Evolutionary conservation across 768 basidiomycete species (phyloP).

Genomic region (Xerocomus spinulosus): DNA sequence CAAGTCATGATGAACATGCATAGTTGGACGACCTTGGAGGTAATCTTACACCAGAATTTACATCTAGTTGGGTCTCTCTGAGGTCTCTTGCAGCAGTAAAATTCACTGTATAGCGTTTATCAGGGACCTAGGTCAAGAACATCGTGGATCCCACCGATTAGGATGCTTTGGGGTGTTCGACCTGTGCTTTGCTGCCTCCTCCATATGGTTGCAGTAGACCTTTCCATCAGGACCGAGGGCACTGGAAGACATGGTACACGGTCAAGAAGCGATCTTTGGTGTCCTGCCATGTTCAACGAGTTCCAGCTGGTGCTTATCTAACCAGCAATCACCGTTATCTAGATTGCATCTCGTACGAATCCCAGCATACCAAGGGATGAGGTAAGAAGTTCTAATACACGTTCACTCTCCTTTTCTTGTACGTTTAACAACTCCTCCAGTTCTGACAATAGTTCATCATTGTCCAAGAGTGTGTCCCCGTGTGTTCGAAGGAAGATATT

Average conservation of each 20-base stretch:
- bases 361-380: constrained; percentile 70
- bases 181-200: constrained; percentile 29
- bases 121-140: too few relatives aligned
- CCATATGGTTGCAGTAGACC: constrained; percentile 38
- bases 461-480: constrained; percentile 71
- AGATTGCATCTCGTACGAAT: constrained; percentile 70
- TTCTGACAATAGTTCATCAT: constrained; percentile 55
- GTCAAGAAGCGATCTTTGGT: not conserved
- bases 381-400: constrained; percentile 70
- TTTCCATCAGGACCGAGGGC: constrained; percentile 26
- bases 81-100: constrained; percentile 37
- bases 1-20: not conserved
- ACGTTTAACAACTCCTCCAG: constrained; percentile 57
- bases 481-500: constrained; percentile 82
- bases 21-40: not conserved
- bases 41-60: constrained; percentile 38
- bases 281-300: not conserved
- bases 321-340: constrained; percentile 3
- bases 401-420: constrained; percentile 73
- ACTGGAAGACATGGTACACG: constrained; percentile 16
- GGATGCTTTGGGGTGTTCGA: constrained; percentile 33
- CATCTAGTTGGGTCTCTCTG: constrained; percentile 13
- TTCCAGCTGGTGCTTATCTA: constrained; percentile 20
- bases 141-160: constrained; percentile 33
- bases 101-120: constrained; percentile 34